Base-by-base conservation (phyloP, 257 asterid genomes). In the Phtheirospermum japonicum region DNA sequence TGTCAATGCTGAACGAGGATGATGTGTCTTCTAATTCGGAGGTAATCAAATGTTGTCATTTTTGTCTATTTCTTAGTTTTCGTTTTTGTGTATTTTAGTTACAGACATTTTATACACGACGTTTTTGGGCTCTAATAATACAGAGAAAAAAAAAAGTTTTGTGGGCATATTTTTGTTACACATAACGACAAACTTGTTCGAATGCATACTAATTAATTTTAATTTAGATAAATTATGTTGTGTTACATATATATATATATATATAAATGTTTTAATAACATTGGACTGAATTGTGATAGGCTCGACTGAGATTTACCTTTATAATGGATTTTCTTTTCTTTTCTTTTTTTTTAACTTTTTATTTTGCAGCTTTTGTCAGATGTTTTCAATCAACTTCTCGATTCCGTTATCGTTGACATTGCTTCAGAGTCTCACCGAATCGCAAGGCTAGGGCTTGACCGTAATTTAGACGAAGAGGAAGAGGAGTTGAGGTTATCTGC, bases 391-490 rank as follows among this genome's bases (percentile, higher is more conserved):
- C 91, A 87, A 17, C 83, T 93, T 76, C 76, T 93, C 26, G 97
- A 93, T 69, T 85, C 87, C 30, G 64, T 89, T 53, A 89, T 93
- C 16, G 73, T 81, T 68, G 99, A 93, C 78, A 87, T 87, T 61
- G 99, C 99, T 56, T 93, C 99, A 4, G 99, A 93, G 73, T 87
- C 92, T 13, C 99, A 93, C 76, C 89, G 97, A 7, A 77, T 87
- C 31, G 86, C 91, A 4, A 84, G 77, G 76, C 80, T 93, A 57
- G 99, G 97, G 13, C 97, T 93, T 54, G 99, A 93, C 65, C 84
- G 80, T 34, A 79, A 87, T 69, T 71, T 93, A 19, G 99, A 89
- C 17, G 86, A 77, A 56, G 85, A 76, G 70, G 96, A 93, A 70
- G 99, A 89, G 80, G 97, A 93, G 68, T 62, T 87, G 71, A 83